phyloP scores from a whole-genome alignment of 495 filamentous ascomycete species.

The Bacidia rubella region DNA sequence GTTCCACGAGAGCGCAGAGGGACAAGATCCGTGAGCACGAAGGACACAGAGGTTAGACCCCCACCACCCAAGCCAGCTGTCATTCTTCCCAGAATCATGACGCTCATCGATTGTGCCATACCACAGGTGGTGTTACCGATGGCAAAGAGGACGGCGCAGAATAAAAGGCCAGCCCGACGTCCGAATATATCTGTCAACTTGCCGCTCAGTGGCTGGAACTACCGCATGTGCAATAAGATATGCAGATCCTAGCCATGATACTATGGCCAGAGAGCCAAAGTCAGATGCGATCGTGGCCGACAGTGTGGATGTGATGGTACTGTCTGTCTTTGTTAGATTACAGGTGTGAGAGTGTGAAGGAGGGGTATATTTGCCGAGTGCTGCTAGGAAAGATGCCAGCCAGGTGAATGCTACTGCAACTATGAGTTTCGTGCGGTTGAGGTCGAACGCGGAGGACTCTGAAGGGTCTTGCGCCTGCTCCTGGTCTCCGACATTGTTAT shows the following conservation, averaged over 20 bases:
- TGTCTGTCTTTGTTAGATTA: no score
- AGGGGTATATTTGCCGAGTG: no score
- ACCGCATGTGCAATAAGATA: constrained; percentile 83
- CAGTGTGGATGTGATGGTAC: constrained; percentile 72
- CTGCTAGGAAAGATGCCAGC: neutral
- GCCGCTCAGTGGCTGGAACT: constrained; percentile 69
- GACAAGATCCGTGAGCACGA: constrained; percentile 68
- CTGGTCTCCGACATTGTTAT: no score
- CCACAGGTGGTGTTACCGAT: constrained; percentile 74
- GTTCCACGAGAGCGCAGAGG: constrained; percentile 69
- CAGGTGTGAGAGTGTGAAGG: no score
- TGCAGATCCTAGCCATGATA: constrained; percentile 77
- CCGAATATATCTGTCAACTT: constrained; percentile 80
- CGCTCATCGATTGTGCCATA: constrained; percentile 46
- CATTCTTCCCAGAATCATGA: constrained; percentile 65
- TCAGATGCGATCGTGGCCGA: constrained; percentile 69
- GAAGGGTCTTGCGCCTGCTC: no score
- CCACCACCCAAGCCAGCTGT: constrained; percentile 77
- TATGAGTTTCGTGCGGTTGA: neutral
- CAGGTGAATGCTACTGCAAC: neutral
- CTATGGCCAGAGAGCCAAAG: constrained; percentile 61
- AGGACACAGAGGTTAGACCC: constrained; percentile 65
- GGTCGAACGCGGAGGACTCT: no score
- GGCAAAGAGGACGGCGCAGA: constrained; percentile 68
- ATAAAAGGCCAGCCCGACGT: constrained; percentile 58